Percentiles rank a stretch among this genome's conserved stretches.
These are phyloP conservation scores for Apiotrichum gracile DNA, from an alignment of 1,284 basidiomycete species.

Conservation along the genomic window DNA sequence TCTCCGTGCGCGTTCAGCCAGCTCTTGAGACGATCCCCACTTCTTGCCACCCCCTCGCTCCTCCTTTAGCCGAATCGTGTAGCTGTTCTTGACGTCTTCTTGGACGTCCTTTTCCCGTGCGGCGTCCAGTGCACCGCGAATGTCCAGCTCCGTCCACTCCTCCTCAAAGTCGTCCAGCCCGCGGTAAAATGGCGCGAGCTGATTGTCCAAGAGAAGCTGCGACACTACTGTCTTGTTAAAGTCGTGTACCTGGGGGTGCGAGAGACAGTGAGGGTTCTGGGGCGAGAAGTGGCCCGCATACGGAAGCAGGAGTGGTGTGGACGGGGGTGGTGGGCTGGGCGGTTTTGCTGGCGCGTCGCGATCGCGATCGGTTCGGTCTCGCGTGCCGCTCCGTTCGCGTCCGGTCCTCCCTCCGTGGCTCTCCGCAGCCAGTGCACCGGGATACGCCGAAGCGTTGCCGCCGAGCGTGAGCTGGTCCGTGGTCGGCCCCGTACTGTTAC, in stretches of 20 bases:
- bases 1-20: conserved; percentile 53
- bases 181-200: conserved; percentile 90
- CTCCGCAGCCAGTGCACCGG: neutral
- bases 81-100: conserved; percentile 33
- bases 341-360: conserved; percentile 22
- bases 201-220: conserved; percentile 77
- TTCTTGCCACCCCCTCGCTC: conserved; percentile 23
- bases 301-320: conserved; percentile 55
- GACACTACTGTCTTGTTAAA: conserved; percentile 85
- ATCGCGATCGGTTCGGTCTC: neutral
- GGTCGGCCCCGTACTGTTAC: conserved; percentile 1
- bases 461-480: neutral
- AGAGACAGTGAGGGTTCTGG: conserved; percentile 81
- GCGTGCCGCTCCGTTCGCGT: neutral
- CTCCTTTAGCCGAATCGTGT: conserved; percentile 30
- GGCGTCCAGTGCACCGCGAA: conserved; percentile 51
- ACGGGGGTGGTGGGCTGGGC: conserved; percentile 53
- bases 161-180: conserved; percentile 90
- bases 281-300: conserved; percentile 70
- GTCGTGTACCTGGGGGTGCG: conserved; percentile 57
- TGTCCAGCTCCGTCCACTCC: conserved; percentile 74
- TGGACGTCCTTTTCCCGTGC: conserved; percentile 33
- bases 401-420: neutral
- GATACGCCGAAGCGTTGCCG: neutral
- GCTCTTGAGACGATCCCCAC: conserved; percentile 23